Evolutionary conservation across 176 grass and related monocot genomes (phyloP).

Genomic region (Echinochloa phyllopogon): DNA sequence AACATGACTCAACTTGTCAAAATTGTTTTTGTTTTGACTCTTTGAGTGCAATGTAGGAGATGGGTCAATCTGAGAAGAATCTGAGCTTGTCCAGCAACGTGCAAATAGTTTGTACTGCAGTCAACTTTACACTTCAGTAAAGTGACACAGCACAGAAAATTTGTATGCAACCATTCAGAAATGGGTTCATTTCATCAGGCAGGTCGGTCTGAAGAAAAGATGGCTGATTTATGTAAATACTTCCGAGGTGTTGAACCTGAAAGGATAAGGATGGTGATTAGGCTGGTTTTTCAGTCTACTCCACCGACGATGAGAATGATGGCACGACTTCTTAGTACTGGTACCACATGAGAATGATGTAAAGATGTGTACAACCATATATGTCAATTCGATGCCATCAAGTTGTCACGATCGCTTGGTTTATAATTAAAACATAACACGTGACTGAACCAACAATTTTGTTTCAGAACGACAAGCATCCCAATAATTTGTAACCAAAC

Average conservation of each 20-base stretch:
- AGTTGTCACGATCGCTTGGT: neutral
- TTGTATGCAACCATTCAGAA: no score
- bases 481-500: neutral
- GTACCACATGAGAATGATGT: neutral
- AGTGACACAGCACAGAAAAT: neutral
- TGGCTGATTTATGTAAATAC: no score
- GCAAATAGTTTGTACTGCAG: neutral
- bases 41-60: neutral
- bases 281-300: neutral
- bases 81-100: neutral
- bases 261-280: neutral
- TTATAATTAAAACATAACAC: neutral
- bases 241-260: neutral
- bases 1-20: neutral
- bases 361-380: no score
- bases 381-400: neutral
- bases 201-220: neutral
- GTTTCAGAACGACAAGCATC: neutral
- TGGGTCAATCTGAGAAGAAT: neutral
- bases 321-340: neutral
- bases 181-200: neutral
- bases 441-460: neutral
- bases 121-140: neutral
- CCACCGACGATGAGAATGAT: neutral
- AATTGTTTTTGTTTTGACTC: neutral